Evolutionary conservation across 192 early-diverging fungal species (phyloP).

Genomic region (Mortierella hygrophila): DNA sequence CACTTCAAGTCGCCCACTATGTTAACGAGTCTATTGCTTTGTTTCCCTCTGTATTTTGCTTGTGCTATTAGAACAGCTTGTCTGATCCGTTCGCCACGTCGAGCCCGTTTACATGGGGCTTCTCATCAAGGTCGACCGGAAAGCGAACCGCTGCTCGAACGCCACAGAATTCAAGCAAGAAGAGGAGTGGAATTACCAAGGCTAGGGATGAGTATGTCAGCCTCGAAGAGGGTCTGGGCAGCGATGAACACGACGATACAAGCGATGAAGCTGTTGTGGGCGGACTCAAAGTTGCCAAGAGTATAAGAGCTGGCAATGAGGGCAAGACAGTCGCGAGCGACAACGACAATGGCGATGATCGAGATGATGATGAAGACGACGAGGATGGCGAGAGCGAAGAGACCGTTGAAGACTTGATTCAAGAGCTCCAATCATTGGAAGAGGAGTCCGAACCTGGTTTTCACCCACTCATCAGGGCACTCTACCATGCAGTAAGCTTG

Average conservation of each 20-base stretch:
- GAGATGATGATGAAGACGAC: not conserved
- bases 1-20: no score
- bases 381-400: not conserved
- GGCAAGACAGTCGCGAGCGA: not conserved
- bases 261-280: not conserved
- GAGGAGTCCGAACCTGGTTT: slow-evolving; percentile 16
- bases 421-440: slow-evolving; percentile 14
- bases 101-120: not conserved
- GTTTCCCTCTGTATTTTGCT: not conserved
- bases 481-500: slow-evolving; percentile 22
- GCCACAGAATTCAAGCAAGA: not conserved
- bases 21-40: no score
- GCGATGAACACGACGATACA: slow-evolving; percentile 12
- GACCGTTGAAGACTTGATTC: slow-evolving; percentile 10
- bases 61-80: not conserved
- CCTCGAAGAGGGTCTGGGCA: slow-evolving; percentile 11
- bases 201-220: not conserved
- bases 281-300: slow-evolving; percentile 4
- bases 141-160: not conserved
- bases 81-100: not conserved
- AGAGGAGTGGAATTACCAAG: not conserved
- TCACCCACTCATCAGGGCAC: slow-evolving; percentile 17
- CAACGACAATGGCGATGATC: slow-evolving; percentile 2
- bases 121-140: not conserved
- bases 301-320: not conserved